phyloP scores from a whole-genome alignment of 2,329 filamentous ascomycete species.

The Penicillium sclerotiorum region DNA sequence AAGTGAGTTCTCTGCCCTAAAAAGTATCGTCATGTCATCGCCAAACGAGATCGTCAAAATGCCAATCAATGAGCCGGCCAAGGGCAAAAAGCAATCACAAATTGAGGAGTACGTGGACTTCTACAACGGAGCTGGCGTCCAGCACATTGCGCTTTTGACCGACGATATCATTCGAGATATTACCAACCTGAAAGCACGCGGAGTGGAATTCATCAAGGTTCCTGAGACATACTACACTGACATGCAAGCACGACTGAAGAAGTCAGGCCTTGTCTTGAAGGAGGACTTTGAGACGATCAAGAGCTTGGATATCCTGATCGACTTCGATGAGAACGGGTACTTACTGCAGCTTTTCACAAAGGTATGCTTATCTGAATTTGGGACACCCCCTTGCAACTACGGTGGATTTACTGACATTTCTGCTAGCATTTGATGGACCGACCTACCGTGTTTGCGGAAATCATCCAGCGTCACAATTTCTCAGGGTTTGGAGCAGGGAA shows the following conservation, averaged over 20 bases:
- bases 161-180: constrained; percentile 77
- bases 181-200: constrained; percentile 75
- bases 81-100: constrained; percentile 86
- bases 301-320: constrained; percentile 83
- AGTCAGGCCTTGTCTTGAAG: constrained; percentile 61
- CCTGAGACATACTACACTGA: constrained; percentile 82
- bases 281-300: constrained; percentile 81
- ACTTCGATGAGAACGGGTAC: constrained; percentile 93
- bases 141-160: constrained; percentile 89
- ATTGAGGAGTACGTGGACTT: constrained; percentile 93
- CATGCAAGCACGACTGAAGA: constrained; percentile 73
- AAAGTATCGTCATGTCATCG: constrained; percentile 86
- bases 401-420: background rate
- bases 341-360: constrained; percentile 75
- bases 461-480: constrained; percentile 90
- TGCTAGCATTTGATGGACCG: constrained; percentile 79
- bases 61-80: constrained; percentile 96
- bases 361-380: constrained; percentile 28
- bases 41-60: constrained; percentile 89
- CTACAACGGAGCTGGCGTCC: constrained; percentile 85
- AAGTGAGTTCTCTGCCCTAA: constrained; percentile 80
- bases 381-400: too few relatives aligned
- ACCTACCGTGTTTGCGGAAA: constrained; percentile 94
- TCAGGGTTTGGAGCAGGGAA: constrained; percentile 93
- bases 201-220: constrained; percentile 90